Evolutionary conservation across 139 green algal genomes (phyloP).

Genomic region (Zygnema cylindricum): DNA sequence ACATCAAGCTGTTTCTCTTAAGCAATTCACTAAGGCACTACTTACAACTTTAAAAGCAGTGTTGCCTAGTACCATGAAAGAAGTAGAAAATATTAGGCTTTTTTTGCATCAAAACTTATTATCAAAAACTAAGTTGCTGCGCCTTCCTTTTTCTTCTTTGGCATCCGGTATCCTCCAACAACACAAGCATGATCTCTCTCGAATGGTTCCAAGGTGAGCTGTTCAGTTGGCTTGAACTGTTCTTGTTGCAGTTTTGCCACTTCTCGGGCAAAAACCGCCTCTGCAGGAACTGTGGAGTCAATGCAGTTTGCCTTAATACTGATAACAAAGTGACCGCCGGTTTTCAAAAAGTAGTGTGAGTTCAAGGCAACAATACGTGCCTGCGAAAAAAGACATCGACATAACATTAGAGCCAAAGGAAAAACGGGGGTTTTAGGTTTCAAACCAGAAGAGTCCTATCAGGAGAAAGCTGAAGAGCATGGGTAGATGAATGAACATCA

Average conservation of each 20-base stretch:
- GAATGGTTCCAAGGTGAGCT: conserved; percentile 99
- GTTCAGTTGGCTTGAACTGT: conserved; percentile 88
- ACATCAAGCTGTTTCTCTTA: neutral
- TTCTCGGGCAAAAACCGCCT: conserved; percentile 97
- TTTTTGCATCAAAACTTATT: neutral
- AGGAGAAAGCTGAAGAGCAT: too few species aligned
- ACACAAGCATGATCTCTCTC: conserved; percentile 98
- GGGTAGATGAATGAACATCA: too few species aligned
- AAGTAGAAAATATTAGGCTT: neutral
- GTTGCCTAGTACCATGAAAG: too few species aligned
- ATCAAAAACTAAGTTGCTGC: neutral
- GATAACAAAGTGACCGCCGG: conserved; percentile 97
- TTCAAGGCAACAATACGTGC: conserved; percentile 98
- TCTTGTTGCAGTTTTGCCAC: conserved; percentile 98
- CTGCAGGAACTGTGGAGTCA: conserved; percentile 94
- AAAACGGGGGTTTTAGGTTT: too few species aligned
- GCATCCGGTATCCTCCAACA: conserved; percentile 58
- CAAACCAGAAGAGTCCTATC: too few species aligned
- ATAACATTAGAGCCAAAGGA: too few species aligned
- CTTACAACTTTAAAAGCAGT: neutral
- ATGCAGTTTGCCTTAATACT: conserved; percentile 99
- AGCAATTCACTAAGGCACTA: neutral
- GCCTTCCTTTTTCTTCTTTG: conserved; percentile 56
- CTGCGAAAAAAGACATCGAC: too few species aligned
- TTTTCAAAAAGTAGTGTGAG: conserved; percentile 97